These are phyloP conservation scores for Echites panduratus DNA, from an alignment of 257 asterid genomes.

Conservation along the genomic window DNA sequence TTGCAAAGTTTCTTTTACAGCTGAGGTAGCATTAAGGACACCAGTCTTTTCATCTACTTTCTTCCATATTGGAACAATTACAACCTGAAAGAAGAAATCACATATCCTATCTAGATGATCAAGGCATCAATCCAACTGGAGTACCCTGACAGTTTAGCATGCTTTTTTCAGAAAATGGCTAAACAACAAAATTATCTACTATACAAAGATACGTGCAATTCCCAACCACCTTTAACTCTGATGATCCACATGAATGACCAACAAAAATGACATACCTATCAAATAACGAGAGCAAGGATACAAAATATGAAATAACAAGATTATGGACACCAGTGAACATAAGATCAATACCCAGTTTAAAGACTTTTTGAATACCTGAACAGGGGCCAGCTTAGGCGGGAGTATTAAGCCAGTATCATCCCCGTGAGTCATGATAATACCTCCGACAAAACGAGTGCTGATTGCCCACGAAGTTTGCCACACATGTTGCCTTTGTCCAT, in stretches of 20 bases:
- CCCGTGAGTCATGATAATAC: slow-evolving; percentile 96
- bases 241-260: not conserved
- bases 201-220: not conserved
- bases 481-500: slow-evolving; percentile 82
- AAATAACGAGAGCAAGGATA: not conserved
- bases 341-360: slow-evolving; percentile 9
- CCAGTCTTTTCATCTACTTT: slow-evolving; percentile 63
- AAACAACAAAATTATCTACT: too few relatives aligned
- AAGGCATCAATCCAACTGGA: not conserved
- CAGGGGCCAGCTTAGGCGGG: slow-evolving; percentile 88
- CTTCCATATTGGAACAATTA: slow-evolving; percentile 93
- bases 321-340: not conserved
- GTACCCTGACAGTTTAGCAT: not conserved
- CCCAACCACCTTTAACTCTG: not conserved
- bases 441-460: slow-evolving; percentile 95
- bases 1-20: slow-evolving; percentile 62
- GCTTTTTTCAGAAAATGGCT: not conserved
- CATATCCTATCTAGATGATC: not conserved
- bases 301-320: not conserved
- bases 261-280: not conserved
- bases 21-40: slow-evolving; percentile 62
- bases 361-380: slow-evolving; percentile 52
- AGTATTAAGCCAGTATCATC: slow-evolving; percentile 94
- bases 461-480: slow-evolving; percentile 99
- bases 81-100: slow-evolving; percentile 47